These are phyloP conservation scores for Leccinum pellstonianum DNA, from an alignment of 768 basidiomycete species.

Conservation along the genomic window DNA sequence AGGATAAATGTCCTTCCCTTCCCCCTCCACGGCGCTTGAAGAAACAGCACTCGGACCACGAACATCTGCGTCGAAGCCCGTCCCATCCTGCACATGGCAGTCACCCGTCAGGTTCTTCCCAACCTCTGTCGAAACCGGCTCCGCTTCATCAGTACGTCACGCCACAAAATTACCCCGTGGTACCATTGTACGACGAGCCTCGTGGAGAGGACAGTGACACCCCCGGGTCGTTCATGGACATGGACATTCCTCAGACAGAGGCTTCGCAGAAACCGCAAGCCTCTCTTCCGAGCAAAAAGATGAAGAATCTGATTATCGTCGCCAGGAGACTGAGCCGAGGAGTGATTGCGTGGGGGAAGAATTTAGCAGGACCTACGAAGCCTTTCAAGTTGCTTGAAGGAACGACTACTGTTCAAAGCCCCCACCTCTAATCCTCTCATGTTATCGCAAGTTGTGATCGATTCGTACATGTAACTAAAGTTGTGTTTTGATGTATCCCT, in stretches of 20 bases:
- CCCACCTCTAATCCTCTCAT: conserved; percentile 7
- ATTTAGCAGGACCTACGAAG: conserved; percentile 20
- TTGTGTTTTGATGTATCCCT: conserved; percentile 25
- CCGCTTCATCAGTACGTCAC: background rate
- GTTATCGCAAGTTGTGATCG: conserved; percentile 8
- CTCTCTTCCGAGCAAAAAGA: conserved; percentile 15
- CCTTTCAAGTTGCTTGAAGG: background rate
- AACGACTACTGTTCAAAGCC: background rate
- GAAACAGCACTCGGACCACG: conserved; percentile 12
- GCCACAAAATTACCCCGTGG: background rate
- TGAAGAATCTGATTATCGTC: conserved; percentile 20
- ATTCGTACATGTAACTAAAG: conserved; percentile 7
- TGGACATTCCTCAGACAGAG: conserved; percentile 26
- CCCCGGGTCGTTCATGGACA: conserved; percentile 33
- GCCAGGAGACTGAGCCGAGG: conserved; percentile 30
- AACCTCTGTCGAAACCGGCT: conserved; percentile 6
- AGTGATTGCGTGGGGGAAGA: conserved; percentile 32
- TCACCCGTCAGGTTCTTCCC: conserved; percentile 8
- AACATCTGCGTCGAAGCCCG: background rate
- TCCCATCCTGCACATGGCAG: conserved; percentile 2
- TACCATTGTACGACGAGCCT: background rate
- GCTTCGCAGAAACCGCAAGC: conserved; percentile 9
- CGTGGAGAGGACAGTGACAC: conserved; percentile 1
- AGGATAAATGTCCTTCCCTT: conserved; percentile 22
- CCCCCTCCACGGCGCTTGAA: conserved; percentile 16